Percentiles rank a stretch among this genome's conserved stretches.
phyloP scores from a whole-genome alignment of 148 eudicot genomes.

The Vaccinium myrtillus region DNA sequence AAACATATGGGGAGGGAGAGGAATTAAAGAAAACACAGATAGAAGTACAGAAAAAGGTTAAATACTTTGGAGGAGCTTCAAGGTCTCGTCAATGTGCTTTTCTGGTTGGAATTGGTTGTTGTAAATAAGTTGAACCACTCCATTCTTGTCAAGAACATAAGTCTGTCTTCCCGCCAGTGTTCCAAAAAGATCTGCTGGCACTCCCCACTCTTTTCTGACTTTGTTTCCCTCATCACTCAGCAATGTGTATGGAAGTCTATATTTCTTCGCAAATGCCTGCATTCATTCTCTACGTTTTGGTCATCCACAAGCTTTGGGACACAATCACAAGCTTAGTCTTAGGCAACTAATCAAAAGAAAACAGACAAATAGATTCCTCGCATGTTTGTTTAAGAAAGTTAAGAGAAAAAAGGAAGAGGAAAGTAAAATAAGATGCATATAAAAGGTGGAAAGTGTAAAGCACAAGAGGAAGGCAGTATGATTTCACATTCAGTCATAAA shows the following conservation, averaged over 20 bases:
- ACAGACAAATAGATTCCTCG: not conserved
- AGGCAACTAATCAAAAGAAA: not conserved
- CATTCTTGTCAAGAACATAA: slow-evolving; percentile 88
- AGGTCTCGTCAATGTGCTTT: slow-evolving; percentile 95
- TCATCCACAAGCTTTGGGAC: not conserved
- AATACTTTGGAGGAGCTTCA: slow-evolving; percentile 77
- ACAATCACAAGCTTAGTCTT: not conserved
- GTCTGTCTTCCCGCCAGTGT: slow-evolving; percentile 93
- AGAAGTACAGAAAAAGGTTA: slow-evolving; percentile 20
- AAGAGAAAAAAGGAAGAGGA: not conserved
- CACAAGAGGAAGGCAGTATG: not conserved
- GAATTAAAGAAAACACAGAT: not conserved
- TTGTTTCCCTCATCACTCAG: slow-evolving; percentile 89
- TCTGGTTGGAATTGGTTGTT: slow-evolving; percentile 99
- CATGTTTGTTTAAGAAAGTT: not conserved
- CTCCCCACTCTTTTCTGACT: slow-evolving; percentile 96
- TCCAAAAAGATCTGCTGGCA: slow-evolving; percentile 92
- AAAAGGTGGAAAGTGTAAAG: not conserved
- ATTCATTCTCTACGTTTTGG: slow-evolving; percentile 16
- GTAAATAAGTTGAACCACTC: slow-evolving; percentile 89
- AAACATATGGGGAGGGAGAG: not conserved
- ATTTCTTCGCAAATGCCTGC: slow-evolving; percentile 86
- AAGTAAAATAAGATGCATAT: not conserved
- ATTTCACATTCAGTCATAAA: too few relatives aligned
- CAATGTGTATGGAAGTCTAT: slow-evolving; percentile 86